Percentiles rank a stretch among this genome's conserved stretches.
phyloP scores from a whole-genome alignment of 306 rosid species.

The Gillenia trifoliata region DNA sequence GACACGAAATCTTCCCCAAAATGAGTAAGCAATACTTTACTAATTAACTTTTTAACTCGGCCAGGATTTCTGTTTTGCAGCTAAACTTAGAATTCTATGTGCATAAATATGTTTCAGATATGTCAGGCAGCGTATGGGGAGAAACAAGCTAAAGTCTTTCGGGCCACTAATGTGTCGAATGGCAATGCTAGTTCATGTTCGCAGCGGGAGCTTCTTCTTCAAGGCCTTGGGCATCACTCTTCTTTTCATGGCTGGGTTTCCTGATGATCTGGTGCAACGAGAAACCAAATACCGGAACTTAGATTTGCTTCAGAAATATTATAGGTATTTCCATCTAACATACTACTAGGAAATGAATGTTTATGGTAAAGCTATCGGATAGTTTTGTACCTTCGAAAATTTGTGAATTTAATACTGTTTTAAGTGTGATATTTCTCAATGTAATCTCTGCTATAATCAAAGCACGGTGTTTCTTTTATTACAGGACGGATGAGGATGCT shows the following conservation, averaged over 20 bases:
- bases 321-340: constrained; percentile 45
- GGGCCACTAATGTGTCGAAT: constrained; percentile 51
- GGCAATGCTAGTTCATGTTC: constrained; percentile 58
- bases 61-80: not conserved
- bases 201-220: constrained; percentile 92
- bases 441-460: too few species aligned
- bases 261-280: constrained; percentile 64
- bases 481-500: constrained; percentile 75
- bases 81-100: not conserved
- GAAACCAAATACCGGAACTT: constrained; percentile 82
- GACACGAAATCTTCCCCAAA: constrained; percentile 87
- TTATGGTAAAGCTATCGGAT: not conserved
- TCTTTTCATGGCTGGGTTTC: constrained; percentile 92
- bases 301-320: constrained; percentile 84
- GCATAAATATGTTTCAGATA: constrained; percentile 33
- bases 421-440: too few species aligned
- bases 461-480: not conserved
- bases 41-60: not conserved
- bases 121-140: constrained; percentile 80
- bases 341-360: not conserved
- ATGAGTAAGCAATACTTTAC: constrained; percentile 55
- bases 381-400: not conserved
- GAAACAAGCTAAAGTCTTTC: constrained; percentile 80
- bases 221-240: constrained; percentile 85
- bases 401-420: too few species aligned